These are phyloP conservation scores for Amorphotheca resinae DNA, from an alignment of 495 filamentous ascomycete species.

Conservation along the genomic window DNA sequence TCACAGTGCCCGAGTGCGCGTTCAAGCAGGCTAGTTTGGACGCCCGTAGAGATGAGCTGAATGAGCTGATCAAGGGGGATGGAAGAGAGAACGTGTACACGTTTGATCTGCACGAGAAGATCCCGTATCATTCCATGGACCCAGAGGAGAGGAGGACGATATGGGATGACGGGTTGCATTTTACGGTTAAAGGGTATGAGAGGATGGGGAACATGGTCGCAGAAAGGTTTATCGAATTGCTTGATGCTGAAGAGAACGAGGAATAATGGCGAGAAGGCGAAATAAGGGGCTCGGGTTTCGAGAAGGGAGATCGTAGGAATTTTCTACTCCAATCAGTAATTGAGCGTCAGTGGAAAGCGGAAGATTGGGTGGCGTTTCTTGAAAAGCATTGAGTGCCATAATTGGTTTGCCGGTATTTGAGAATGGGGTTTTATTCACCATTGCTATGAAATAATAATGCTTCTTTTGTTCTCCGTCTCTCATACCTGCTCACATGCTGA, in stretches of 20 bases:
- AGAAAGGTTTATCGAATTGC: conserved; percentile 9
- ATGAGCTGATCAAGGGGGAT: conserved; percentile 36
- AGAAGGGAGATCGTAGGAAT: no score
- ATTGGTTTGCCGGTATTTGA: no score
- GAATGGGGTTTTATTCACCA: no score
- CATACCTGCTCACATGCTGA: no score
- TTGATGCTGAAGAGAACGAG: not conserved
- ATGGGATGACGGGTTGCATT: conserved; percentile 52
- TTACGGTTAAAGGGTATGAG: conserved; percentile 46
- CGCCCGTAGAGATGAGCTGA: conserved; percentile 33
- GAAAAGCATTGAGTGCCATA: no score
- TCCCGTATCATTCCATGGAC: conserved; percentile 40
- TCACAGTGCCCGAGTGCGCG: conserved; percentile 45
- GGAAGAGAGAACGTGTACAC: conserved; percentile 31
- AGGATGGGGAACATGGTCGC: conserved; percentile 42
- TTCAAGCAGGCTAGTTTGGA: conserved; percentile 21
- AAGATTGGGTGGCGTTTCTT: no score
- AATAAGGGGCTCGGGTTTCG: not conserved
- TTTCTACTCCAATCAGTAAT: no score
- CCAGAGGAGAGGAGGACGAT: conserved; percentile 30
- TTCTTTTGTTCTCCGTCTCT: no score
- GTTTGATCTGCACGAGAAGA: conserved; percentile 38
- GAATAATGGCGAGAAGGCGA: not conserved
- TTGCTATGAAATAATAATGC: no score
- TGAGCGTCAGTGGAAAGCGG: no score